phyloP scores from a whole-genome alignment of 352 stramenopile species.

The Phytophthora hibernalis region DNA sequence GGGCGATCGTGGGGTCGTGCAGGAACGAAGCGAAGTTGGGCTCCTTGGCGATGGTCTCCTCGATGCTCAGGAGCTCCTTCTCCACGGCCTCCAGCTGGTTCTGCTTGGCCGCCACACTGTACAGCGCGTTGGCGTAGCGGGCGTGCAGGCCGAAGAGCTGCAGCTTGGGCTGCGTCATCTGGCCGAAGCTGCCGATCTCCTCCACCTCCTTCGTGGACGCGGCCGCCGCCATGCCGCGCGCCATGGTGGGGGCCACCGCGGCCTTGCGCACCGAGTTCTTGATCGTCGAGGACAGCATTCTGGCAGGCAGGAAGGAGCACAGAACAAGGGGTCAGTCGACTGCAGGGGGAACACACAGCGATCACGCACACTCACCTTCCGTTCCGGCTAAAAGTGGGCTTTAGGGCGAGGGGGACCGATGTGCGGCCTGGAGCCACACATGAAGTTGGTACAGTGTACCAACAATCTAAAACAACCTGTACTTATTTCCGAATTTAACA shows the following conservation, averaged over 20 bases:
- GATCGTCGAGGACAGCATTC: conserved; percentile 79
- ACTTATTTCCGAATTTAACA: too few species aligned
- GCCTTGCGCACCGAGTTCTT: conserved; percentile 70
- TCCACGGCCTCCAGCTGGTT: conserved; percentile 84
- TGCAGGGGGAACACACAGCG: background rate
- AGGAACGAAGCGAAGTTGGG: conserved; percentile 94
- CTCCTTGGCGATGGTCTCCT: conserved; percentile 87
- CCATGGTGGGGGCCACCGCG: conserved; percentile 42
- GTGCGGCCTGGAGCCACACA: conserved; percentile 25
- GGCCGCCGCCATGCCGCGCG: conserved; percentile 46
- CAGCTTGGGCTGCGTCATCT: conserved; percentile 91
- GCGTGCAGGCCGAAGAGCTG: conserved; percentile 97
- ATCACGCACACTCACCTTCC: conserved; percentile 30
- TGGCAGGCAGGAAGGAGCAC: conserved; percentile 14
- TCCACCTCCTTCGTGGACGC: conserved; percentile 55
- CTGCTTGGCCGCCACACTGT: conserved; percentile 94
- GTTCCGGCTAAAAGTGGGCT: conserved; percentile 40
- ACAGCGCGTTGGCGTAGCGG: conserved; percentile 97
- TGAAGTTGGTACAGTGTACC: background rate
- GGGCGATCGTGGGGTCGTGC: conserved; percentile 96
- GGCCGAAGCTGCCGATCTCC: conserved; percentile 77
- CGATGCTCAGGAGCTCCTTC: conserved; percentile 89
- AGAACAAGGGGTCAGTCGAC: conserved; percentile 13
- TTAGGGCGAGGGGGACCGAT: conserved; percentile 7
- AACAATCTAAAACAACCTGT: background rate